Evolutionary conservation across 345 rosid species (phyloP).

Genomic region (Erucastrum elatum): DNA sequence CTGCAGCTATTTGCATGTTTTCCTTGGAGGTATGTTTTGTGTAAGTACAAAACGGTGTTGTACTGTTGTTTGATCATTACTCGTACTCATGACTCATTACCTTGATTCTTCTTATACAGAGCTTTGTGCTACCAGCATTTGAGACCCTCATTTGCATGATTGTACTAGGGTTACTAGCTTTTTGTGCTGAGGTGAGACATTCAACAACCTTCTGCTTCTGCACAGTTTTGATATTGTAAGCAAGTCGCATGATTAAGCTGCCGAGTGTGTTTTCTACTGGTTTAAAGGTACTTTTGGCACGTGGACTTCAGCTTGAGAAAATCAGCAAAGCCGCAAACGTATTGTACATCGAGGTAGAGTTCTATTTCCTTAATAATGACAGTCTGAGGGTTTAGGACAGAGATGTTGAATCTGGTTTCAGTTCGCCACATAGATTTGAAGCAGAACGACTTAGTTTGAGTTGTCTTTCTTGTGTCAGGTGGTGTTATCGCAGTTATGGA

Average conservation of each 20-base stretch:
- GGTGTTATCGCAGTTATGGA: conserved; percentile 68
- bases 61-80: background rate
- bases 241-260: background rate
- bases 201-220: background rate
- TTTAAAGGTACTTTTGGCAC: conserved; percentile 70
- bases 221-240: background rate
- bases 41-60: background rate
- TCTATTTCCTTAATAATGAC: background rate
- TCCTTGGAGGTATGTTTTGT: conserved; percentile 62
- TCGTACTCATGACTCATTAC: background rate
- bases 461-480: conserved; percentile 43
- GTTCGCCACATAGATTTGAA: background rate
- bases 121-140: conserved; percentile 63
- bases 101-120: conserved; percentile 46
- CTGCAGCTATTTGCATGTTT: conserved; percentile 65
- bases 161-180: conserved; percentile 63
- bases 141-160: conserved; percentile 57
- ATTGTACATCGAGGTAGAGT: conserved; percentile 62
- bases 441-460: background rate
- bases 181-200: conserved; percentile 70
- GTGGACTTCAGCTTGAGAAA: conserved; percentile 89
- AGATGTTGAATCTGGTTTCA: background rate
- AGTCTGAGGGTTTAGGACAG: background rate
- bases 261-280: background rate
- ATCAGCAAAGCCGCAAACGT: conserved; percentile 73